phyloP scores from a whole-genome alignment of 1,139 yeast species.

The Blastobotrys capitulatus region DNA sequence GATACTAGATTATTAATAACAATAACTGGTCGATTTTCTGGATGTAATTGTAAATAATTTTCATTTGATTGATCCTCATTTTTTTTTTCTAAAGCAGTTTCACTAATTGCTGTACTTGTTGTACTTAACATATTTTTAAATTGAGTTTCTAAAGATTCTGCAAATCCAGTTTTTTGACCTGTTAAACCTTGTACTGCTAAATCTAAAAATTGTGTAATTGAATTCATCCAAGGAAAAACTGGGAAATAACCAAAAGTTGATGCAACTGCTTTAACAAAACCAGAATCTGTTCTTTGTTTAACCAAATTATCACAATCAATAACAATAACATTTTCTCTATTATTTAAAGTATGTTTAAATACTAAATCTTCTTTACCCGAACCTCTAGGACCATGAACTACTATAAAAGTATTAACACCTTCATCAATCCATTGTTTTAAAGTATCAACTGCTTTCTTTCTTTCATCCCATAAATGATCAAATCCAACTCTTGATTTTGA shows the following conservation, averaged over 20 bases:
- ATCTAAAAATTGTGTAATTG: constrained; percentile 73
- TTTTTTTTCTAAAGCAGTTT: constrained; percentile 50
- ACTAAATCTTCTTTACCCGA: constrained; percentile 86
- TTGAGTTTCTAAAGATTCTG: constrained; percentile 81
- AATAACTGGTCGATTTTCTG: constrained; percentile 81
- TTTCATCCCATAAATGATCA: constrained; percentile 61
- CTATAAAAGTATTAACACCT: constrained; percentile 77
- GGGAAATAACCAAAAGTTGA: constrained; percentile 86
- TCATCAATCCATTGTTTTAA: constrained; percentile 71
- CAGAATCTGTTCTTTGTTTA: constrained; percentile 60
- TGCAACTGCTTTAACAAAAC: constrained; percentile 63
- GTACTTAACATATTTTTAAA: constrained; percentile 74
- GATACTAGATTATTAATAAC: constrained; percentile 70
- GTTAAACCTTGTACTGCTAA: constrained; percentile 84
- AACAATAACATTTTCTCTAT: constrained; percentile 53
- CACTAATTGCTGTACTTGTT: constrained; percentile 65
- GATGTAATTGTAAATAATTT: constrained; percentile 77
- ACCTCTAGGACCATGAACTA: constrained; percentile 90
- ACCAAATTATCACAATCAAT: constrained; percentile 75
- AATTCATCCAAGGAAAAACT: constrained; percentile 86
- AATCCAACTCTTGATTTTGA: constrained; percentile 22
- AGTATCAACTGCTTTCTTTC: constrained; percentile 61
- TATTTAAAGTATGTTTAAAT: constrained; percentile 57
- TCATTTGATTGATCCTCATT: constrained; percentile 48
- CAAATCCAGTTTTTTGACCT: constrained; percentile 89